Evolutionary conservation across 1,139 yeast species (phyloP), one percentile per base, ranked within the genome.

Genomic region (Pichiaceae sp.): DNA sequence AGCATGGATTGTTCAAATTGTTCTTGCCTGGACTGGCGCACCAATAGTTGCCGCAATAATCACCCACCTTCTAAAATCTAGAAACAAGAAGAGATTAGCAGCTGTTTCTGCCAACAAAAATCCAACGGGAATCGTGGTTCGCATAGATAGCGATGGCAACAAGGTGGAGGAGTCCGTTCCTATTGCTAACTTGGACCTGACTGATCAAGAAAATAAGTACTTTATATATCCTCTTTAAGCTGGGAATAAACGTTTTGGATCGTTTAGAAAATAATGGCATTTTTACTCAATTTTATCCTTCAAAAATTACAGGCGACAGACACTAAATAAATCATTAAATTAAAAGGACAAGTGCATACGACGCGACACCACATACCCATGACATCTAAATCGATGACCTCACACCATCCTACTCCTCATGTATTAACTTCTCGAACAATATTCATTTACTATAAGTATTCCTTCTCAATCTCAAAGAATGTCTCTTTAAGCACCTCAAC

Each of bases 1-100:
- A 2, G 50, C 67, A 2, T 63, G 67, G 66, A 44, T 50, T 21
- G 50, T 57, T 14, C 60, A 56, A 34, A 56, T 62, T 23, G 59
- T 58, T 4, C 41, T 56, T 24, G 46, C 60, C 25, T 62, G 50
- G 43, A 39, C 47, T 12, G 20, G 49, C 2, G 54, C 62, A 21
- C 68, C 60, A 24, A 46, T 48, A 31, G 45, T 63, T 34, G 44
- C 54, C 23, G 52, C 50, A n/a, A 33, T 55, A 3, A 59, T 59
- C 8, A 47, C 63, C 43, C 50, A 34, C 33, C 52, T 65, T 15
- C 46, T 63, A 25, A 29, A 36, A 6, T 50, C 47, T 38, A 50
- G 70, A 38, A 65, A 65, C 45, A 54, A 49, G 33, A 48, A 41
- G 19, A 53, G 66, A 45, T 40, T 38, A 11, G n/a, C n/a, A n/a